Evolutionary conservation across 73 alveolate genomes (phyloP).

Genomic region (Tetrahymena malaccensis): DNA sequence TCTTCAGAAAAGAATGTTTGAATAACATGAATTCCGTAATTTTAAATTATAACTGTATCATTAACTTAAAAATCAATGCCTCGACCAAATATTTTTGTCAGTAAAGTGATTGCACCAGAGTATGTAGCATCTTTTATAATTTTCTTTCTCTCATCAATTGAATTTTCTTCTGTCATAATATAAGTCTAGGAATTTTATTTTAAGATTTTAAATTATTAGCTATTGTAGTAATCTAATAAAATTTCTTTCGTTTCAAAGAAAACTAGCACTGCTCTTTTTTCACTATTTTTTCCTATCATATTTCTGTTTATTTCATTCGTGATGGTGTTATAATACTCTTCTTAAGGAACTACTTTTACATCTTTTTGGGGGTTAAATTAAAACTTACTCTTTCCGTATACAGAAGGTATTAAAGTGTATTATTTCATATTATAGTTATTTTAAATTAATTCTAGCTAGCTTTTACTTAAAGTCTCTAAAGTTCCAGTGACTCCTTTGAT

Average conservation of each 20-base stretch:
- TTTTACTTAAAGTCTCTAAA: background rate
- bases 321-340: background rate
- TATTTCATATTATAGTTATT: background rate
- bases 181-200: background rate
- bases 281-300: background rate
- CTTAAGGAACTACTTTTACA: background rate
- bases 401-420: background rate
- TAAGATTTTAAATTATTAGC: too few relatives aligned
- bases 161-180: background rate
- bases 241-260: background rate
- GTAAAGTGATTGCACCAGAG: background rate
- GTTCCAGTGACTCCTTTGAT: background rate
- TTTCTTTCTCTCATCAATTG: background rate
- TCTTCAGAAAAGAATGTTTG: background rate
- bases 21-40: background rate
- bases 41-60: background rate
- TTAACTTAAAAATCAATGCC: background rate
- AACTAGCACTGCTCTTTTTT: background rate
- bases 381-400: background rate
- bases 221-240: background rate
- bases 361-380: background rate
- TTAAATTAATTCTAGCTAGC: background rate
- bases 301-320: background rate
- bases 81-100: background rate
- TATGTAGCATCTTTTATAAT: background rate